These are phyloP conservation scores for Pythium dissotocum DNA, from an alignment of 352 stramenopile genomes.

Conservation along the genomic window DNA sequence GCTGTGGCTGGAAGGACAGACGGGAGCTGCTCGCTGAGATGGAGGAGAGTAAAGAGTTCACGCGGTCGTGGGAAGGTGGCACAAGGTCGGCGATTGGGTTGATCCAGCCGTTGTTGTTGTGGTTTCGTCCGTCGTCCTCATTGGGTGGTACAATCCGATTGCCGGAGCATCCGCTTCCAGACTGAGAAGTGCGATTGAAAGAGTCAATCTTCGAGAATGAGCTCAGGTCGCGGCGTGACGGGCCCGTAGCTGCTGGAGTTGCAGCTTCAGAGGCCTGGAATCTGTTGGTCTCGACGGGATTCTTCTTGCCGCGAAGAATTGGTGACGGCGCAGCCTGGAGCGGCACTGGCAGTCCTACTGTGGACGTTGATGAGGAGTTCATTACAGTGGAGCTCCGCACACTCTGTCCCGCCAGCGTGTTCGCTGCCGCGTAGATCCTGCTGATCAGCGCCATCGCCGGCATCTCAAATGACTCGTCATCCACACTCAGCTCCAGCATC, in stretches of 20 bases:
- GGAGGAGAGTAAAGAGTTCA: slow-evolving; percentile 36
- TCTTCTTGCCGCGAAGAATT: neutral
- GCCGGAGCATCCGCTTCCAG: neutral
- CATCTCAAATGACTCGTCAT: slow-evolving; percentile 32
- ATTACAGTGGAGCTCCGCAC: slow-evolving; percentile 5
- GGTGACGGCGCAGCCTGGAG: slow-evolving; percentile 15
- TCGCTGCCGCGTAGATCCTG: slow-evolving; percentile 21
- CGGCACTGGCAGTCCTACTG: neutral
- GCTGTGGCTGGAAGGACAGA: neutral
- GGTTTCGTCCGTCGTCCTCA: neutral
- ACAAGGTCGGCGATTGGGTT: slow-evolving; percentile 50
- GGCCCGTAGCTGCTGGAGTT: neutral
- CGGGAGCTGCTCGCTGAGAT: slow-evolving; percentile 19
- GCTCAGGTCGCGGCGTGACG: slow-evolving; percentile 10
- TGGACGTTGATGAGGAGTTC: neutral
- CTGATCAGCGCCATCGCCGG: slow-evolving; percentile 17
- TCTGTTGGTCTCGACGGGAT: neutral
- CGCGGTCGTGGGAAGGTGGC: slow-evolving; percentile 32
- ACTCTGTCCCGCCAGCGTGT: slow-evolving; percentile 17
- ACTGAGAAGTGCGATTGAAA: neutral
- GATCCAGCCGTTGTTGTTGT: slow-evolving; percentile 19
- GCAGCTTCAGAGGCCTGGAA: neutral
- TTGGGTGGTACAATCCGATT: neutral
- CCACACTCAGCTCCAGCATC: slow-evolving; percentile 35
- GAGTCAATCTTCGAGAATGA: slow-evolving; percentile 16